These are phyloP conservation scores for Circinella umbellata DNA, from an alignment of 371 early-diverging fungal genomes.

Conservation along the genomic window DNA sequence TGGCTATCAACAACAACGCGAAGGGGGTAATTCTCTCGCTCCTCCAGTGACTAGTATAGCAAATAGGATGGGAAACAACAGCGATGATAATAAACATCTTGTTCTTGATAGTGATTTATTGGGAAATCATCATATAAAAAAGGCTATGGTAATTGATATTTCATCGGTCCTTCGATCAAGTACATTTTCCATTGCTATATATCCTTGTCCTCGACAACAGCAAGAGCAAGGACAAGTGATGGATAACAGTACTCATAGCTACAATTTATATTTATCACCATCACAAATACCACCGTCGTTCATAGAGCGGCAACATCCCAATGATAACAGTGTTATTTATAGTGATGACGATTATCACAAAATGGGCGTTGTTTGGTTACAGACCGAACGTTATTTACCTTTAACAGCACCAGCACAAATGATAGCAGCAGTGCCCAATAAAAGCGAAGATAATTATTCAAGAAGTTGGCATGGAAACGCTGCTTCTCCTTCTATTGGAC, in stretches of 20 bases:
- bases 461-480: neutral
- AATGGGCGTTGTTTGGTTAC: constrained; percentile 1
- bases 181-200: constrained; percentile 43
- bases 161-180: constrained; percentile 45
- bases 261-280: neutral
- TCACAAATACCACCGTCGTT: neutral
- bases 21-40: neutral
- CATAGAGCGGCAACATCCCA: too few species aligned
- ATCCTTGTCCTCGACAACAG: constrained; percentile 36
- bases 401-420: neutral
- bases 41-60: neutral
- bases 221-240: neutral
- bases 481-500: neutral
- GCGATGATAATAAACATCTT: too few species aligned
- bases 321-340: too few species aligned
- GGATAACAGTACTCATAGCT: too few species aligned
- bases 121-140: constrained; percentile 26
- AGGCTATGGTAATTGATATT: constrained; percentile 39
- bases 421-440: neutral
- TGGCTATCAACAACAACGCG: constrained; percentile 30
- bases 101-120: constrained; percentile 20
- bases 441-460: neutral
- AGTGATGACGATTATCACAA: too few species aligned
- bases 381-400: constrained; percentile 3
- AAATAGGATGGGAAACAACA: neutral